phyloP scores from a whole-genome alignment of 106 monocot genomes.

The Vanilla planifolia region DNA sequence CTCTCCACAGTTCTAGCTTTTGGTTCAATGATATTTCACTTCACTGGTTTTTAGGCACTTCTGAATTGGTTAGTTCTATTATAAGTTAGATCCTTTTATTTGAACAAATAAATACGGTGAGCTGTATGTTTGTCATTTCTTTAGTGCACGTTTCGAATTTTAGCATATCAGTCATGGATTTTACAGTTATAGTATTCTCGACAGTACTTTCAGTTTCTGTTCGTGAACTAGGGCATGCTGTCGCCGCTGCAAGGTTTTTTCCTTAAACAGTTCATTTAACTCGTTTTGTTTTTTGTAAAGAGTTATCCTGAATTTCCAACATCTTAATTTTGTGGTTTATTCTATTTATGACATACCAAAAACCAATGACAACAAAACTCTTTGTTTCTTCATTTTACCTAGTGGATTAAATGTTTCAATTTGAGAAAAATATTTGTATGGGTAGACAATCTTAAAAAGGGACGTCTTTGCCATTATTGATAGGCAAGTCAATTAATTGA shows the following conservation, averaged over 20 bases:
- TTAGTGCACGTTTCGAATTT: conserved; percentile 30
- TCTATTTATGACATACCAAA: background rate
- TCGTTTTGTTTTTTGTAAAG: background rate
- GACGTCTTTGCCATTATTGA: background rate
- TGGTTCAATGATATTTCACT: conserved; percentile 22
- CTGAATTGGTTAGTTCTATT: conserved; percentile 23
- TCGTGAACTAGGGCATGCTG: conserved; percentile 96
- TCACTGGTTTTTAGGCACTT: conserved; percentile 33
- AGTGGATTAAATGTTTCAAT: background rate
- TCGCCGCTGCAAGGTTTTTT: conserved; percentile 79
- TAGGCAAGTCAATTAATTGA: background rate
- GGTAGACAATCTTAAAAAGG: background rate
- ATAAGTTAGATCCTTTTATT: background rate
- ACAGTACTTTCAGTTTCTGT: conserved; percentile 52
- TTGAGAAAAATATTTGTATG: background rate
- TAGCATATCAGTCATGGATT: conserved; percentile 56
- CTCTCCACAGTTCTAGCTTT: conserved; percentile 15
- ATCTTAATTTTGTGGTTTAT: background rate
- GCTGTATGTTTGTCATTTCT: conserved; percentile 2
- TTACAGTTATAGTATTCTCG: conserved; percentile 42
- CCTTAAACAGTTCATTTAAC: conserved; percentile 2
- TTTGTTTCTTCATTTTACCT: background rate
- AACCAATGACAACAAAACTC: background rate
- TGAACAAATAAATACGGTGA: background rate
- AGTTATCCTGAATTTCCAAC: background rate